These are phyloP conservation scores for Aureobasidium uvarum DNA, from an alignment of 2,329 filamentous ascomycete genomes.

Conservation along the genomic window DNA sequence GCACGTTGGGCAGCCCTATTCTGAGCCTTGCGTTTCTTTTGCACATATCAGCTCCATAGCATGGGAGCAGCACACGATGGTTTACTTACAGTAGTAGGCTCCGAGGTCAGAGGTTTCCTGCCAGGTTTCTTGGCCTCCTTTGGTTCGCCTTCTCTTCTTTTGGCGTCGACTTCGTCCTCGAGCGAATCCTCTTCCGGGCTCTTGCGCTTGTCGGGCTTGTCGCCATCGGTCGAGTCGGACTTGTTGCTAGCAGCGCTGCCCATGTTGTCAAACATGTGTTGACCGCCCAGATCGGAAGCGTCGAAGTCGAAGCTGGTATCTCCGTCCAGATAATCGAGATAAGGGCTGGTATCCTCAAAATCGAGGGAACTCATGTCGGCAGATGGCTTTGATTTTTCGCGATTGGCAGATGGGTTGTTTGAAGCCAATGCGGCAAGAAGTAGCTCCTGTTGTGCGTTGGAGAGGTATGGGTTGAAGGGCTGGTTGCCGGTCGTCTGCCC, in stretches of 20 bases:
- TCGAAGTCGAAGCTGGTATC: conserved; percentile 77
- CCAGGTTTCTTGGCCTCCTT: conserved; percentile 94
- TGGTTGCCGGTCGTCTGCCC: conserved; percentile 28
- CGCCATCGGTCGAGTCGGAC: conserved; percentile 36
- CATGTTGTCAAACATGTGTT: conserved; percentile 73
- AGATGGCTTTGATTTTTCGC: conserved; percentile 7
- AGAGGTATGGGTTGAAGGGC: conserved; percentile 45
- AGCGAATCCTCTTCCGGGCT: conserved; percentile 63
- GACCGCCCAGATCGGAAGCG: conserved; percentile 52
- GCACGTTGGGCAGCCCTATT: conserved; percentile 90
- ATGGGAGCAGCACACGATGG: not conserved
- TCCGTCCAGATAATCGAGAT: conserved; percentile 75
- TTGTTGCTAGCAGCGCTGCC: conserved; percentile 50
- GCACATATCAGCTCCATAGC: conserved; percentile 2
- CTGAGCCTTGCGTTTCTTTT: conserved; percentile 89
- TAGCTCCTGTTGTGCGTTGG: conserved; percentile 49
- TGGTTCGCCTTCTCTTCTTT: conserved; percentile 77
- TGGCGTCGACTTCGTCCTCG: conserved; percentile 65
- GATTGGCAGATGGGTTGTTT: conserved; percentile 38
- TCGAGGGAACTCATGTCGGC: conserved; percentile 33
- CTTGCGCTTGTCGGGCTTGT: conserved; percentile 68
- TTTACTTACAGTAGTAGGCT: conserved; percentile 85
- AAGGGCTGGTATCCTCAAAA: conserved; percentile 59
- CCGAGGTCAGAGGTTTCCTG: conserved; percentile 89
- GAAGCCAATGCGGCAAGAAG: conserved; percentile 50